These are phyloP conservation scores for Backusella westeae DNA, from an alignment of 192 early-diverging fungal species.

Conservation along the genomic window DNA sequence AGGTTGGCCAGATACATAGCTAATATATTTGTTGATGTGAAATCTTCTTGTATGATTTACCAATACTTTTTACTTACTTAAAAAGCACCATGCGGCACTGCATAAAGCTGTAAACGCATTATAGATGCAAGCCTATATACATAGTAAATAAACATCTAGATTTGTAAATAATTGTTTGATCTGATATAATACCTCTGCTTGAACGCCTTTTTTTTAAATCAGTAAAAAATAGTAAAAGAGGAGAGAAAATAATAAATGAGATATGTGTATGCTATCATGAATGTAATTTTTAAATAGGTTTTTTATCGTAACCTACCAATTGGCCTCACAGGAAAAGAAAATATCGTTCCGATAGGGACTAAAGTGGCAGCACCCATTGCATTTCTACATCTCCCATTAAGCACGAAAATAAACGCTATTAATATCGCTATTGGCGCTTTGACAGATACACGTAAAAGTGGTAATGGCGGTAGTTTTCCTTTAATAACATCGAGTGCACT, in stretches of 20 bases:
- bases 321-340: constrained; percentile 21
- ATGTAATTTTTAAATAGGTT: not conserved
- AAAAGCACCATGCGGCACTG: constrained; percentile 17
- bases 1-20: constrained; percentile 29
- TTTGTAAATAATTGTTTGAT: not conserved
- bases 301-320: constrained; percentile 10
- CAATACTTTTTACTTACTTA: constrained; percentile 5
- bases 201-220: constrained; percentile 10
- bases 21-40: not conserved
- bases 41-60: not conserved
- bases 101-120: constrained; percentile 10
- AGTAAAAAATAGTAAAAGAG: not conserved
- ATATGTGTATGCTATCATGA: not conserved
- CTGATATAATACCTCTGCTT: constrained; percentile 21
- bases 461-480: constrained; percentile 1
- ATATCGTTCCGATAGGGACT: constrained; percentile 10
- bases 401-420: constrained; percentile 11
- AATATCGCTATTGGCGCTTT: constrained; percentile 24
- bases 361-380: constrained; percentile 15
- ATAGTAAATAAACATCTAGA: not conserved
- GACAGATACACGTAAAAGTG: constrained; percentile 7
- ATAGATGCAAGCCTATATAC: constrained; percentile 4
- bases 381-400: not conserved
- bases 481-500: not conserved
- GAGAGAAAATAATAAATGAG: not conserved